phyloP scores from a whole-genome alignment of 371 early-diverging fungal genomes.

The Blakeslea trispora region DNA sequence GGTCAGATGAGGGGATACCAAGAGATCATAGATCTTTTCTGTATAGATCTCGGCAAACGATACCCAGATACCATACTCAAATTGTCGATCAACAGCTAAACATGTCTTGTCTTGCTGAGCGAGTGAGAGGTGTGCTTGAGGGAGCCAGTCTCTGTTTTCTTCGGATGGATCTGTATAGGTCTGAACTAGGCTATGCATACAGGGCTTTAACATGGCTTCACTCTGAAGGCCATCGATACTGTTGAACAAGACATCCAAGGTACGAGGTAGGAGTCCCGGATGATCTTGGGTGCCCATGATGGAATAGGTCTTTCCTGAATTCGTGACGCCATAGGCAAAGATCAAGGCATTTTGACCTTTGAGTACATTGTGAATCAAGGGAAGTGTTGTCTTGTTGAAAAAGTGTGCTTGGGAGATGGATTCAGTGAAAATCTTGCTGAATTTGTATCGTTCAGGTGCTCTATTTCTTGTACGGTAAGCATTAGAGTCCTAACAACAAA shows the following conservation, averaged over 20 bases:
- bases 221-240: slow-evolving; percentile 39
- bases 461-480: slow-evolving; percentile 47
- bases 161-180: slow-evolving; percentile 32
- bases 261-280: slow-evolving; percentile 64
- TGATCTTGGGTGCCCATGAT: slow-evolving; percentile 59
- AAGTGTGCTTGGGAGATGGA: slow-evolving; percentile 52
- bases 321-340: slow-evolving; percentile 80
- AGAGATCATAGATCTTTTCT: slow-evolving; percentile 82
- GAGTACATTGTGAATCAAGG: slow-evolving; percentile 54
- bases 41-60: slow-evolving; percentile 85
- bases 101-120: slow-evolving; percentile 5
- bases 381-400: slow-evolving; percentile 62
- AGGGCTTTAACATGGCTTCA: slow-evolving; percentile 37
- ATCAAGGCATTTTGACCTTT: slow-evolving; percentile 65
- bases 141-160: slow-evolving; percentile 35
- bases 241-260: slow-evolving; percentile 62
- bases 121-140: neutral
- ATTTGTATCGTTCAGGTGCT: slow-evolving; percentile 61
- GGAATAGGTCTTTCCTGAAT: slow-evolving; percentile 82
- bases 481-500: slow-evolving; percentile 40
- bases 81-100: slow-evolving; percentile 46
- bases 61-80: slow-evolving; percentile 71
- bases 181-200: slow-evolving; percentile 50
- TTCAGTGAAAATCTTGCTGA: slow-evolving; percentile 64
- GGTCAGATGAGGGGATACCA: slow-evolving; percentile 35